Conservation (phyloP, 2,329 filamentous ascomycete genomes). For the Rutstroemia sp. region DNA sequence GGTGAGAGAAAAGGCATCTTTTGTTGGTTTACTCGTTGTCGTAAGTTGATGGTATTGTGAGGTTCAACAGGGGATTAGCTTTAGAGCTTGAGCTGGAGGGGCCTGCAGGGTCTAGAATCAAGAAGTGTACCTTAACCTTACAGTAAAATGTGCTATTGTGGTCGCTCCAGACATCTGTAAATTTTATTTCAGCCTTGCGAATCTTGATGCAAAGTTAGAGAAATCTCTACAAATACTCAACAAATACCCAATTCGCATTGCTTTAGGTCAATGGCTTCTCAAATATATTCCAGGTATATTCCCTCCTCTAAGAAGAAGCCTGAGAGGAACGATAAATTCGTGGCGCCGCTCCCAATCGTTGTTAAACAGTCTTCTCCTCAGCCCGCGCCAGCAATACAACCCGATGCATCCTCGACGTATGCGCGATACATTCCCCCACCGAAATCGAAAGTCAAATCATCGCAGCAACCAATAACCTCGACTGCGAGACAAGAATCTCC, state of each 20-base stretch:
- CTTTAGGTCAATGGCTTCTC: constrained; percentile 18
- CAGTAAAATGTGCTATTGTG: neutral
- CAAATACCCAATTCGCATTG: neutral
- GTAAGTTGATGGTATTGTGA: neutral
- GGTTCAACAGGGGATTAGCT: neutral
- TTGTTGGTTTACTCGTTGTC: neutral
- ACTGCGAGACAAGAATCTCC: neutral
- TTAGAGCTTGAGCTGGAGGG: neutral
- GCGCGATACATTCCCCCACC: constrained; percentile 27
- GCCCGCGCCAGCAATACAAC: constrained; percentile 14
- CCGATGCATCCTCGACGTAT: constrained; percentile 27
- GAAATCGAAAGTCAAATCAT: constrained; percentile 10
- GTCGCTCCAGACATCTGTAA: constrained; percentile 4
- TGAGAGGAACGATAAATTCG: neutral
- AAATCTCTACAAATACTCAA: neutral
- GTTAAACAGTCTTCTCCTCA: constrained; percentile 1
- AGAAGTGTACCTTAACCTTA: neutral
- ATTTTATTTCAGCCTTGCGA: constrained; percentile 8
- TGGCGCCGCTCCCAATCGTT: neutral
- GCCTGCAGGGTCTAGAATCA: too few species aligned
- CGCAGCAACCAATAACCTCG: neutral
- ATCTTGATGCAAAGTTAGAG: neutral
- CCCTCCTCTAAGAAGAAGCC: constrained; percentile 23
- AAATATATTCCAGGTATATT: constrained; percentile 28
- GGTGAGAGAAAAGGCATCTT: neutral